Evolutionary conservation across 768 basidiomycete species (phyloP).

Genomic region (Chalciporus piperatus): DNA sequence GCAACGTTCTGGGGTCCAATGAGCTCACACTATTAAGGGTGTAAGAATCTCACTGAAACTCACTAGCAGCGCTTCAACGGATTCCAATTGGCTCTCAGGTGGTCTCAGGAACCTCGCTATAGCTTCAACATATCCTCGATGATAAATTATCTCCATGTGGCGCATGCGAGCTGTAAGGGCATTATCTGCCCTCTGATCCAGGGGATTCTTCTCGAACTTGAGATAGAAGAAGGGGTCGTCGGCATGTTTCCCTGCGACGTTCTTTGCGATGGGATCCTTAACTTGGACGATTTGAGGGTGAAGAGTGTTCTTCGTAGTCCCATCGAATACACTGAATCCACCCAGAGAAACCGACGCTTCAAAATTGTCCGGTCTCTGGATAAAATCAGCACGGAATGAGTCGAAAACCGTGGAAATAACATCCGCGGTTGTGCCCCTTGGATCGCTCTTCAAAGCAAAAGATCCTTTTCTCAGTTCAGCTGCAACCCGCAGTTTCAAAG

Average conservation of each 20-base stretch:
- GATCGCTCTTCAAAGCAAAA: constrained; percentile 76
- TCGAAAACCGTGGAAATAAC: constrained; percentile 88
- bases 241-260: constrained; percentile 31
- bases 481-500: constrained; percentile 70
- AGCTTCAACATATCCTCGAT: constrained; percentile 89
- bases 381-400: constrained; percentile 75
- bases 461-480: constrained; percentile 86
- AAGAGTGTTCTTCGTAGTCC: constrained; percentile 75
- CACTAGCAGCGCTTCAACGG: constrained; percentile 88
- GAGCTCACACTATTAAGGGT: background rate
- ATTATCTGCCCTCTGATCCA: constrained; percentile 89
- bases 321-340: constrained; percentile 86
- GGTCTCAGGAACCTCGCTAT: constrained; percentile 91
- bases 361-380: constrained; percentile 84
- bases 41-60: constrained; percentile 21
- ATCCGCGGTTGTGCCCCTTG: constrained; percentile 60
- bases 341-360: constrained; percentile 84
- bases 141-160: constrained; percentile 96
- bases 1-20: constrained; percentile 66
- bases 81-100: constrained; percentile 91
- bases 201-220: constrained; percentile 88
- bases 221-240: constrained; percentile 79
- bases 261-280: constrained; percentile 40
- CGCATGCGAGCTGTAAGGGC: constrained; percentile 87
- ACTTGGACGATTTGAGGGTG: constrained; percentile 92